Evolutionary conservation across 139 green algal genomes (phyloP), one percentile per base, ranked within the genome.

Genomic region (Chlorella sp.): DNA sequence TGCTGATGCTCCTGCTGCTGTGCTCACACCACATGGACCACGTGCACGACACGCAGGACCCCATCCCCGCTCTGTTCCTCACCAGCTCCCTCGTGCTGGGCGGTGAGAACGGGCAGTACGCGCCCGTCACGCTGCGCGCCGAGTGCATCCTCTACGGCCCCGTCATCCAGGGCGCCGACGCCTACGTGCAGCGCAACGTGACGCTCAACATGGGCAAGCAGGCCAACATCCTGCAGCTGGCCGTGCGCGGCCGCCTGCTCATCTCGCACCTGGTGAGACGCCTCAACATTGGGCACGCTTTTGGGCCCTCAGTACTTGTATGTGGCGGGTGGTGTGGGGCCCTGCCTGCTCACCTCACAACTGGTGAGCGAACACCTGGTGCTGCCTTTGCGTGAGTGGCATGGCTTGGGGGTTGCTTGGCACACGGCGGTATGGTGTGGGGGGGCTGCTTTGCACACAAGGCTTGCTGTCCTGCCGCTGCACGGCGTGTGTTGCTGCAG

Each of bases 81-180:
- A 34, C 61, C 3, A 27, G 61, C n/a, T 35, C n/a, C n/a, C 6
- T 27, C 3, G 29, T 30, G 27, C n/a, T 67, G 61, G 61, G 61
- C 61, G 61, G 61, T 35, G 61, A 67, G 27, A 34, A 27, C 2
- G 27, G 27, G 23, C 61, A 67, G 61, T 67, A 34, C 61, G n/a
- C 61, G 2, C 23, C 61, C 61, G 61, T 67, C 2, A 67, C 61
- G 2, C 24, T 67, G 61, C 27, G 61, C 27, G 61, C 61, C 3
- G 61, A 67, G 61, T 67, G 61, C n/a, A 6, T 67, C 23, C 27
- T 67, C 3, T 27, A 67, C n/a, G 61, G 61, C 3, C 61, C 61
- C 3, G 22, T 67, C 27, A 34, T 35, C 27, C 61, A 67, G n/a
- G 61, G 42, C 10, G 42, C 10, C 42, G 17, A 35, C 61, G 23